Conservation (phyloP, 768 basidiomycete genomes). For the Hortiboletus campestris region DNA sequence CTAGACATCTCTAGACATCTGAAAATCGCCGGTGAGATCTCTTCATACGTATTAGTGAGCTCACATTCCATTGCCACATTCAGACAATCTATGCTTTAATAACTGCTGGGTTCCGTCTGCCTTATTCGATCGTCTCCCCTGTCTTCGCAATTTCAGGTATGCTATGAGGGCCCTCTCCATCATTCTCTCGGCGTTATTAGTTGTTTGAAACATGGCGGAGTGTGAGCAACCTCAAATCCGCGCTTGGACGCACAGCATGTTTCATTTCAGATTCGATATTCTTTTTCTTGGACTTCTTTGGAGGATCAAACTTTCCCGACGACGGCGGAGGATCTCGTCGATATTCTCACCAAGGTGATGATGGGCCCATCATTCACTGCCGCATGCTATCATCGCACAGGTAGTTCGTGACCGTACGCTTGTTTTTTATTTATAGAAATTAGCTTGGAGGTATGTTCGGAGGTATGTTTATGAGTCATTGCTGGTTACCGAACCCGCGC, state of each 20-base stretch:
- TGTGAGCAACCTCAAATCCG: too few species aligned
- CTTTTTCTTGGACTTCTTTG: slow-evolving; percentile 12
- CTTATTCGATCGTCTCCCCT: slow-evolving; percentile 5
- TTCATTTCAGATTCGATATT: not conserved
- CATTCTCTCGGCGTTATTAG: too few species aligned
- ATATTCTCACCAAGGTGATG: slow-evolving; percentile 2
- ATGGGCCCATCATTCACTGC: slow-evolving; percentile 14
- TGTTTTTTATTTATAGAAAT: too few species aligned
- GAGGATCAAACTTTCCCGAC: slow-evolving; percentile 4
- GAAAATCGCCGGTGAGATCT: not conserved
- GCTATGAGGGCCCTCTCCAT: too few species aligned
- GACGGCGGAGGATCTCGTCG: slow-evolving; percentile 10
- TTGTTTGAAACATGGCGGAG: too few species aligned
- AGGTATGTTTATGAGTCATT: not conserved
- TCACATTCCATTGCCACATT: not conserved
- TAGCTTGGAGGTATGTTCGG: not conserved
- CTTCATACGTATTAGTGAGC: not conserved
- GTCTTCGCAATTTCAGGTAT: not conserved
- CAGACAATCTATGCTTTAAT: not conserved
- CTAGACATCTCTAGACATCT: not conserved
- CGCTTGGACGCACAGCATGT: not conserved
- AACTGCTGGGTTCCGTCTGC: slow-evolving; percentile 5
- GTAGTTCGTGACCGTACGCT: not conserved
- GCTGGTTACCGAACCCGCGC: not conserved
- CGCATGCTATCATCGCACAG: not conserved